These are phyloP conservation scores for Gyromitra esculenta DNA, from an alignment of 2,329 filamentous ascomycete species.

Conservation along the genomic window DNA sequence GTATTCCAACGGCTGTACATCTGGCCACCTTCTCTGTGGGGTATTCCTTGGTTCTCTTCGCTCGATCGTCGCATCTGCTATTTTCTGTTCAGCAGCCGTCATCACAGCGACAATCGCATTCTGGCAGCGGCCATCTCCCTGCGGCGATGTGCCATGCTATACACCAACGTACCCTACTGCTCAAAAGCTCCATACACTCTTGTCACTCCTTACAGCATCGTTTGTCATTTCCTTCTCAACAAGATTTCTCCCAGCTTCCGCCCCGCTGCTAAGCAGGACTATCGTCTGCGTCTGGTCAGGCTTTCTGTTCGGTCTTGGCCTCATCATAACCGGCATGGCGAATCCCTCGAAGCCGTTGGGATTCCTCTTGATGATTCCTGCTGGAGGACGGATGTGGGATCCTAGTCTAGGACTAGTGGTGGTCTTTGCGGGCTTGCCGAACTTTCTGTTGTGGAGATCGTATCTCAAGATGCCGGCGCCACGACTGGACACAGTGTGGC, in stretches of 20 bases:
- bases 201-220: conserved; percentile 58
- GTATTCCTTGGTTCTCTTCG: conserved; percentile 65
- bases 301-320: conserved; percentile 65
- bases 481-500: conserved; percentile 61
- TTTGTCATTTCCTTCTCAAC: conserved; percentile 60
- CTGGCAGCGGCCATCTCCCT: conserved; percentile 61
- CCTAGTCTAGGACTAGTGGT: conserved; percentile 65
- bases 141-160: conserved; percentile 64
- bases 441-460: conserved; percentile 58
- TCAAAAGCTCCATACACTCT: background rate
- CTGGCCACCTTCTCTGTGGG: conserved; percentile 68
- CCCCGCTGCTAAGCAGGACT: background rate
- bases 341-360: conserved; percentile 65
- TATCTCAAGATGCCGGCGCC: conserved; percentile 17
- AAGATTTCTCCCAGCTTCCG: conserved; percentile 57
- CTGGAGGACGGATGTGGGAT: conserved; percentile 60
- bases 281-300: conserved; percentile 60
- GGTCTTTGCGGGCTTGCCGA: conserved; percentile 64
- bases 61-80: conserved; percentile 63
- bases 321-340: conserved; percentile 66
- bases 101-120: conserved; percentile 60
- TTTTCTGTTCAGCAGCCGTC: conserved; percentile 63
- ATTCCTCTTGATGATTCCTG: conserved; percentile 64
- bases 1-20: conserved; percentile 66
- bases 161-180: conserved; percentile 62